Conservation (phyloP, 2,329 filamentous ascomycete species). For the Colletotrichum sp. region DNA sequence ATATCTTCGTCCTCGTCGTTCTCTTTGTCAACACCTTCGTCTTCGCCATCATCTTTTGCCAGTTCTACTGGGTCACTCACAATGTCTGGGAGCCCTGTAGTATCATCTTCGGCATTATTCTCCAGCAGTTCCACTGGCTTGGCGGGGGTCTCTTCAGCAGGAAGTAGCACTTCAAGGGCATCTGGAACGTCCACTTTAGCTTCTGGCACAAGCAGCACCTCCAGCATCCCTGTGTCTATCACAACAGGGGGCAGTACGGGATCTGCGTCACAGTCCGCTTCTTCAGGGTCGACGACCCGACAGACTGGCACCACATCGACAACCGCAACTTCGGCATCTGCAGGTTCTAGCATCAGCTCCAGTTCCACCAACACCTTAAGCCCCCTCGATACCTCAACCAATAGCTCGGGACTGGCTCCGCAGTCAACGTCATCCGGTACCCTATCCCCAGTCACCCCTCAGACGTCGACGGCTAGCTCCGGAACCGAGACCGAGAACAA, state of each 20-base stretch:
- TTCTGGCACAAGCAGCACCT: neutral
- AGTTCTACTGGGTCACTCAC: neutral
- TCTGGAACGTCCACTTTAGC: neutral
- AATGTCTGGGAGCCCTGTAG: neutral
- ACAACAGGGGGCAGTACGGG: neutral
- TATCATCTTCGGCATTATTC: neutral
- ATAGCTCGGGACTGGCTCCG: neutral
- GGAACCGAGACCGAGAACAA: neutral
- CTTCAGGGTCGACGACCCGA: neutral
- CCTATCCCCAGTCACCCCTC: neutral
- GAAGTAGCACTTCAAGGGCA: neutral
- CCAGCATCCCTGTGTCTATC: neutral
- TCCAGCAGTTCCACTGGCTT: neutral
- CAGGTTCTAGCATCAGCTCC: neutral
- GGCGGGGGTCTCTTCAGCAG: neutral
- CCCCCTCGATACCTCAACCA: neutral
- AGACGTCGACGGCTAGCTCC: neutral
- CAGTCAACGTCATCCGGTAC: neutral
- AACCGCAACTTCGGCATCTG: neutral
- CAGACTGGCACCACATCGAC: neutral
- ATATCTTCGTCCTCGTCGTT: neutral
- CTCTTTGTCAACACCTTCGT: neutral
- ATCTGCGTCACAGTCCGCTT: neutral
- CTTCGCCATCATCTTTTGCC: neutral
- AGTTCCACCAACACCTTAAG: neutral